Base-by-base conservation (phyloP, 2,329 filamentous ascomycete species). In the Fusarium sp. region DNA sequence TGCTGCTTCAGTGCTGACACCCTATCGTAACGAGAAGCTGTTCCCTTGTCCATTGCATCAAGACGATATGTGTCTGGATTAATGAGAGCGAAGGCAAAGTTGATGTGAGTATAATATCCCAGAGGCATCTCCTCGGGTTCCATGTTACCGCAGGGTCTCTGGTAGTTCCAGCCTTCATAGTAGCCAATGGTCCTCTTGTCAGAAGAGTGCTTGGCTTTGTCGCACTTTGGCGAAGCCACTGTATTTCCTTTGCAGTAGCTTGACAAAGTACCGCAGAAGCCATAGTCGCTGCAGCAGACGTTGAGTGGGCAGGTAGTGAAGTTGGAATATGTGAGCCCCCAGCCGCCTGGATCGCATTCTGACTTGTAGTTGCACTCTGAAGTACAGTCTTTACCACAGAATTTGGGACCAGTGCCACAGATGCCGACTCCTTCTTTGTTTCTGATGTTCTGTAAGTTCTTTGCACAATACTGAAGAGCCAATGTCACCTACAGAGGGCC, bases 241-340 rank as follows among this genome's bases (percentile, higher is more conserved):
- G 19, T 46, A 1, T 52, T 23, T 1, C 41, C 55, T 20, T 58
- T 53, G 1, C 55, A 58, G 0, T 54, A 58, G 2, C 53, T 50
- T 1, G 45, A 0, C 0, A 35, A 10, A 15, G 63, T 76, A 71
- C 75, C 76, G 35, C 78, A 81, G 44, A 77, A 79, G 6, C 79
- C 76, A 22, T 57, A 76, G 14, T 75, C 54, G 20, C 62, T 72
- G 44, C 78, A 80, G 68, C 79, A 81, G 1, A 80, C 78, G 15
- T 80, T 78, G 0, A 80, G 67, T 1, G 78, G 78, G 48, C 78
- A 80, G 4, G 59, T 56, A 0, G 39, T 35, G 1, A 43, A 14
- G 4, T 63, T 53, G 9, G 43, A 32, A 32, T 65, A 78, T 39
- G 75, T 41, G 3, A 56, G 27, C 1, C 75, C 76, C 64, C 68